These are phyloP conservation scores for Globisporangium mamillatum DNA, from an alignment of 352 stramenopile genomes.

Conservation along the genomic window DNA sequence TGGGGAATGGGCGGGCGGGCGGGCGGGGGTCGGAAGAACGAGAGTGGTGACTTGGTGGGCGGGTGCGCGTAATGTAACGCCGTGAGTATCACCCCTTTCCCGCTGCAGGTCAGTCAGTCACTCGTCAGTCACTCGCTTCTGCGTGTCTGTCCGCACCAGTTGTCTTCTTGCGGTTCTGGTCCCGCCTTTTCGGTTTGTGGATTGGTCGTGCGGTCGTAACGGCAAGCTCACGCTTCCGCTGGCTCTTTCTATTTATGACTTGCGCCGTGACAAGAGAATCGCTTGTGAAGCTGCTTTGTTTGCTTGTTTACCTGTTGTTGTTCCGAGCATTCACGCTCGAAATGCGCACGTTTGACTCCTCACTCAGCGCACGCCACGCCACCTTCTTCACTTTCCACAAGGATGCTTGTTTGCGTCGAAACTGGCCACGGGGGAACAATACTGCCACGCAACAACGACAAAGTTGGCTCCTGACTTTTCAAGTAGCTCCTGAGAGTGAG, in stretches of 20 bases:
- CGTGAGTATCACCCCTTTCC: neutral
- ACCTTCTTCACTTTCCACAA: neutral
- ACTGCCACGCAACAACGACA: neutral
- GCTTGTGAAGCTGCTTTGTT: neutral
- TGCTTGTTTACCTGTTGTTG: neutral
- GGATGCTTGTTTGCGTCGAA: neutral
- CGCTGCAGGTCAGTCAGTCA: neutral
- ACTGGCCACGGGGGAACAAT: neutral
- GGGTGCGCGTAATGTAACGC: neutral
- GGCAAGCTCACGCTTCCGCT: neutral
- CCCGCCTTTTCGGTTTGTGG: neutral
- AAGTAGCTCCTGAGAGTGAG: neutral
- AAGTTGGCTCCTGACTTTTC: neutral
- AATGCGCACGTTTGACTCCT: neutral
- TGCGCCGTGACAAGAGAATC: neutral
- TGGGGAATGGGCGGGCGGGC: neutral
- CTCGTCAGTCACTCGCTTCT: neutral
- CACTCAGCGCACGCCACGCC: neutral
- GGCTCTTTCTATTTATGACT: conserved; percentile 5
- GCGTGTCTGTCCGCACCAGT: neutral
- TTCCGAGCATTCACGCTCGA: neutral
- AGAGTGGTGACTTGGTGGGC: neutral
- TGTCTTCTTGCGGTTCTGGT: neutral
- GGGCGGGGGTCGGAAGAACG: neutral
- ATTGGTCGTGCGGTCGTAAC: conserved; percentile 7